Evolutionary conservation across 495 filamentous ascomycete genomes (phyloP), one percentile per base, ranked within the genome.

Genomic region (Aspergillus cristatus): DNA sequence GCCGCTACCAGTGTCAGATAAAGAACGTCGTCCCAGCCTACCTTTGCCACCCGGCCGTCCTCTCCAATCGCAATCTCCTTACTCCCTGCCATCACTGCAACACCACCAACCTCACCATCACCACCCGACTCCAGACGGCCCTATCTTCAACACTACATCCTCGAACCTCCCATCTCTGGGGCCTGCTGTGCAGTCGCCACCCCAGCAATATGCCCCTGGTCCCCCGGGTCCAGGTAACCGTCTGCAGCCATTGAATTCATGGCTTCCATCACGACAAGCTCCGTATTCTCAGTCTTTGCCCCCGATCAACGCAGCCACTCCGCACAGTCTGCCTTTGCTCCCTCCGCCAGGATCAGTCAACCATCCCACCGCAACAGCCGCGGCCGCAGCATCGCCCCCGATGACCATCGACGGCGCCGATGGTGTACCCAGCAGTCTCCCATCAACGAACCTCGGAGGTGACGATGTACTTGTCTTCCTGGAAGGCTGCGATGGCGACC

Each of bases 391-490:
- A 5, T 62, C 61, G 3, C 61, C 59, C 12, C 64, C 61, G 14
- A 38, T 57, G 35, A 64, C 60, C 6, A 55, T 57, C 10, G 58
- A 55, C 18, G 54, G 62, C 6, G 39, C 42, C 13, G 58, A 55
- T 3, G 49, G 50, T 15, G 44, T 47, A 4, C 47, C 42, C 14
- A 57, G 54, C 5, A 49, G 50, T 14, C 45, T 47, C 7, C 46
- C 54, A 12, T 55, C 59, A 6, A 58, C 53, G 2, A 67, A 64
- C 32, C 54, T 69, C 11, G 58, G 68, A 5, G 63, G 67, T 1
- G 70, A 71, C 22, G 69, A 71, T 30, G 54, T 72, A 7, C 42
- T 70, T 14, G 62, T 61, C 5, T 70, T 71, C 47, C 45, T 71
- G 13, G 66, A 65, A 32, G 70, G 68, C 8, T 54, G 60, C 14